Evolutionary conservation across 2,329 filamentous ascomycete genomes (phyloP), one percentile per base, ranked within the genome.

Genomic region (Colletotrichum sidae): DNA sequence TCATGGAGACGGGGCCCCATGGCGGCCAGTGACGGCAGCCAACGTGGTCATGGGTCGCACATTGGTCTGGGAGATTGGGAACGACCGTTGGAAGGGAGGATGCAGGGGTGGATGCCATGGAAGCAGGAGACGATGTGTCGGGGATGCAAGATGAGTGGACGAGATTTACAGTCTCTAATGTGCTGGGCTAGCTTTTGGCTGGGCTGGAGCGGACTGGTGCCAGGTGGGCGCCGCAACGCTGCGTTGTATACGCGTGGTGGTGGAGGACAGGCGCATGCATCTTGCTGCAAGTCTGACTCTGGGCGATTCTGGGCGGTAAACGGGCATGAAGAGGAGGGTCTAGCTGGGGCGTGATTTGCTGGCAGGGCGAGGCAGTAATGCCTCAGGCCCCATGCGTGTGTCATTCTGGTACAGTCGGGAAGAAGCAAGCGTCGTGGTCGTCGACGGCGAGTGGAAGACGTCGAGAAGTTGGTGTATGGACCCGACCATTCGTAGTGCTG

Each of bases 31-130:
- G 56, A 62, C 62, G 56, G 47, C 53, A n/a, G 56, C 62, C 55
- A 67, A 67, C 62, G 62, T 67, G 61, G 65, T 67, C 56, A 61
- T 61, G 60, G 61, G 61, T 66, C 65, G 52, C 65, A 60, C 65
- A 67, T 57, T 54, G 64, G 54, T 50, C 54, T 55, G 51, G 50
- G 60, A 67, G 60, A 67, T 67, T 65, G 50, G 38, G 64, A 67
- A 67, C 64, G 55, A 67, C 64, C 60, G 64, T 67, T 65, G 59
- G 64, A 67, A 54, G 39, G 64, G 64, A 39, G 42, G 60, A 47
- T 10, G 60, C 64, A 51, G 49, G 60, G 13, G 56, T 33, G 17
- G 25, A 38, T 59, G 50, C 49, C 55, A 45, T 55, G 54, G 55
- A 42, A 47, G 59, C 34, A 50, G 63, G 37, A 10, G n/a, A 8